These are phyloP conservation scores for Starmerella powellii DNA, from an alignment of 805 yeast species.

Conservation along the genomic window DNA sequence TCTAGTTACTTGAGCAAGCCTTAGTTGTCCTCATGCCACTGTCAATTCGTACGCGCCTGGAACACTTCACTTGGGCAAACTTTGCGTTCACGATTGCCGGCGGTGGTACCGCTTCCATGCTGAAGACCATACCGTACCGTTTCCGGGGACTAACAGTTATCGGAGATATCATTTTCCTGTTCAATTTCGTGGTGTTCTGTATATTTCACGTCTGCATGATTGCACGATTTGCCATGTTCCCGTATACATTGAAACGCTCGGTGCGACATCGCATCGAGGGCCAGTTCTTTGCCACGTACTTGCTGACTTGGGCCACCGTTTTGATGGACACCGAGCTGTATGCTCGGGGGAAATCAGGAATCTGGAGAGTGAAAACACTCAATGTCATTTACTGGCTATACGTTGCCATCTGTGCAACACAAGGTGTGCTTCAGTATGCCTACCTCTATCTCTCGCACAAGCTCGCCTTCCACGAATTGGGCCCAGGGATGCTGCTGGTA, in stretches of 20 bases:
- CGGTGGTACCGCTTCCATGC: slow-evolving; percentile 3
- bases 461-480: background rate
- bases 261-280: background rate
- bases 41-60: background rate
- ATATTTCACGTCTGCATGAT: background rate
- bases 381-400: slow-evolving; percentile 2
- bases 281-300: slow-evolving; percentile 1
- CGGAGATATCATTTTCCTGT: slow-evolving; percentile 1
- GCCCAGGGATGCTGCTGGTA: slow-evolving; percentile 1
- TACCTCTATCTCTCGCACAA: background rate
- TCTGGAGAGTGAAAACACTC: background rate
- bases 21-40: too few relatives aligned
- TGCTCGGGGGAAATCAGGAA: background rate
- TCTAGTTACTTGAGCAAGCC: too few relatives aligned
- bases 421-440: slow-evolving; percentile 3
- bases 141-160: background rate
- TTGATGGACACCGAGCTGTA: slow-evolving; percentile 2
- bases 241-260: background rate
- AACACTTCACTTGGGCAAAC: slow-evolving; percentile 7
- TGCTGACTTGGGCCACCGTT: slow-evolving; percentile 4
- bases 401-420: background rate
- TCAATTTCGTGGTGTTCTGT: slow-evolving; percentile 1
- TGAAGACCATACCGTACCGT: background rate
- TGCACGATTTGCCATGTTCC: background rate
- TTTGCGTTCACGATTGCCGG: slow-evolving; percentile 2